Percentiles rank a stretch among this genome's conserved stretches.
phyloP scores from a whole-genome alignment of 164 flowering plant species.

The Hamamelis virginiana region DNA sequence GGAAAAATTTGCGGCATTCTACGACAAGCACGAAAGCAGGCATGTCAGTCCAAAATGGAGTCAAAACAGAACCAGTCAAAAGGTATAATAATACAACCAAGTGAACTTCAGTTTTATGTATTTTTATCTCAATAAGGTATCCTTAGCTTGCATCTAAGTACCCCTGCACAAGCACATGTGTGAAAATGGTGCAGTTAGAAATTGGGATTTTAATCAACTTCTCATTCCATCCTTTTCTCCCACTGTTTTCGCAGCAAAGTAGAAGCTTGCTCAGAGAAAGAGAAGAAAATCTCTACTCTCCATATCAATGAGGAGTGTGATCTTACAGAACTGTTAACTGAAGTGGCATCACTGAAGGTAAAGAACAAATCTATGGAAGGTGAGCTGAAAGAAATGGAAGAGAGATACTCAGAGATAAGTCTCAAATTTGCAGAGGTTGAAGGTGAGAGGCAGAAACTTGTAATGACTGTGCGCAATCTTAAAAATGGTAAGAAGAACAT shows the following conservation, averaged over 20 bases:
- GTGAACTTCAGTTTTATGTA: neutral
- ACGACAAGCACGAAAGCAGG: neutral
- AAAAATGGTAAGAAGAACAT: slow-evolving; percentile 58
- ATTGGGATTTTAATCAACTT: neutral
- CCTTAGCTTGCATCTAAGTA: neutral
- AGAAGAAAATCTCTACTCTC: slow-evolving; percentile 14
- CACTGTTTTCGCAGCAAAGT: slow-evolving; percentile 24
- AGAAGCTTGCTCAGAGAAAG: slow-evolving; percentile 20
- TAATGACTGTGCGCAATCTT: slow-evolving; percentile 79
- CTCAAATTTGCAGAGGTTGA: slow-evolving; percentile 95
- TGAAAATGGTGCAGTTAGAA: neutral
- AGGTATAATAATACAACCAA: neutral
- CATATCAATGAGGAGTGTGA: slow-evolving; percentile 18
- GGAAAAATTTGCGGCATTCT: slow-evolving; percentile 1
- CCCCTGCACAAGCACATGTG: neutral
- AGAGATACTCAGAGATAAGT: slow-evolving; percentile 89
- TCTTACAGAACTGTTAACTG: slow-evolving; percentile 29
- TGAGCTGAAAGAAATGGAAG: slow-evolving; percentile 92
- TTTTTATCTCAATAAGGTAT: neutral
- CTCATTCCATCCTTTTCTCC: neutral
- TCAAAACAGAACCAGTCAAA: neutral
- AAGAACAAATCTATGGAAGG: slow-evolving; percentile 68
- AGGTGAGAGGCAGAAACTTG: slow-evolving; percentile 89
- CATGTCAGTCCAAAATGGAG: neutral
- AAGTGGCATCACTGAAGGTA: slow-evolving; percentile 52